Percentiles rank a stretch among this genome's conserved stretches.
These are phyloP conservation scores for Puccinia horiana DNA, from an alignment of 1,284 basidiomycete genomes.

Conservation along the genomic window DNA sequence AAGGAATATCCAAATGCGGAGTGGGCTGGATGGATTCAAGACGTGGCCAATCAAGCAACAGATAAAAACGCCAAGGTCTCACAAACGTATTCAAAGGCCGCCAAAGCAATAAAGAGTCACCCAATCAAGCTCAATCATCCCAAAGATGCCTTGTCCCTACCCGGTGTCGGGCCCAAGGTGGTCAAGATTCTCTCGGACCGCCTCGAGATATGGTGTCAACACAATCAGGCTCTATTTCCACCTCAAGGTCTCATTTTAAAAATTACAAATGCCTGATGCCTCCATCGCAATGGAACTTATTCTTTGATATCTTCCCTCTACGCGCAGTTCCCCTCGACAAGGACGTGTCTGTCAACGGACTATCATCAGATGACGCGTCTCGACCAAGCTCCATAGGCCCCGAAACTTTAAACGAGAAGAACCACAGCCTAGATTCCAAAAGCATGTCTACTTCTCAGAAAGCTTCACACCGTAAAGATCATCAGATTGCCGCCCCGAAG, in stretches of 20 bases:
- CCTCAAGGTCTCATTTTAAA: constrained; percentile 24
- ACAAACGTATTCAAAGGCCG: constrained; percentile 28
- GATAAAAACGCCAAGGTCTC: constrained; percentile 35
- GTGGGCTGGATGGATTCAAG: constrained; percentile 38
- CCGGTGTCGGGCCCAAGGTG: constrained; percentile 34
- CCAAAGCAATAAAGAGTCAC: constrained; percentile 25
- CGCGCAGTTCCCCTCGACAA: background rate
- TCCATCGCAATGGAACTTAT: too few species aligned
- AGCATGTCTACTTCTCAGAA: background rate
- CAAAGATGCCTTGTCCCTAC: constrained; percentile 25
- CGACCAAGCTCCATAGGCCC: background rate
- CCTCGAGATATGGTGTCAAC: constrained; percentile 14
- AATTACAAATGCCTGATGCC: too few species aligned
- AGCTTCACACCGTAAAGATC: background rate
- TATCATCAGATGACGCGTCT: constrained; percentile 14
- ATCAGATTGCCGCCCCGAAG: background rate
- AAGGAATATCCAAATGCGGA: constrained; percentile 23
- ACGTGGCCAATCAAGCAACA: constrained; percentile 25
- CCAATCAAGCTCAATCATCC: constrained; percentile 38
- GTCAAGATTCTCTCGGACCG: constrained; percentile 25
- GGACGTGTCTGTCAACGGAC: background rate
- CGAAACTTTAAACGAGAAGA: background rate
- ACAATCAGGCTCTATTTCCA: constrained; percentile 16
- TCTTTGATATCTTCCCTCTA: background rate
- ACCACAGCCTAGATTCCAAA: background rate